Evolutionary conservation across 2,329 filamentous ascomycete genomes (phyloP).

Genomic region (Pyrenochaeta sp.): DNA sequence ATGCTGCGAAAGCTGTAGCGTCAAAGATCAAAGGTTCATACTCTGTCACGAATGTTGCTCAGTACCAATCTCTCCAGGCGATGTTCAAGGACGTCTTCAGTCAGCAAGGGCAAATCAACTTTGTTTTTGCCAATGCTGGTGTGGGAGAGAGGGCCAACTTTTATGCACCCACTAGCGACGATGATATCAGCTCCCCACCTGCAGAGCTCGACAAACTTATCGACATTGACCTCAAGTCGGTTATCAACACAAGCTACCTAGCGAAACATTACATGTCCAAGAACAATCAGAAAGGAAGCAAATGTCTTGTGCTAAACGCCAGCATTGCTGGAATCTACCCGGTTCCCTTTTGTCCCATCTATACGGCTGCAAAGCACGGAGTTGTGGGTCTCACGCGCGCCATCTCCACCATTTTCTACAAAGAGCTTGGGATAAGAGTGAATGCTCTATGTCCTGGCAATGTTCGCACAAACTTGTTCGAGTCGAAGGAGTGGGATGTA

Average conservation of each 20-base stretch:
- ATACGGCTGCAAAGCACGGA: constrained; percentile 2
- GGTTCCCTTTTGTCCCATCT: constrained; percentile 1
- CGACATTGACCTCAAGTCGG: not conserved
- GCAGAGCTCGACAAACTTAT: not conserved
- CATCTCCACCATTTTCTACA: not conserved
- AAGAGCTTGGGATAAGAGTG: not conserved
- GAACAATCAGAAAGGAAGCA: not conserved
- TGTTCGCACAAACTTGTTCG: constrained; percentile 1
- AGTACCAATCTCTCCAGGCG: not conserved
- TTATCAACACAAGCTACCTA: constrained; percentile 2
- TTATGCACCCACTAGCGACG: not conserved
- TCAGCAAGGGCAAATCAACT: not conserved
- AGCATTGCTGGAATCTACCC: constrained; percentile 2
- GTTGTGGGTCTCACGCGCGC: constrained; percentile 1
- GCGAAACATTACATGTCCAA: constrained; percentile 1
- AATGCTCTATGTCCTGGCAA: constrained; percentile 2
- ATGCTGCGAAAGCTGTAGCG: not conserved
- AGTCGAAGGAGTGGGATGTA: not conserved
- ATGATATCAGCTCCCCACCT: not conserved
- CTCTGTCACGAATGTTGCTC: not conserved
- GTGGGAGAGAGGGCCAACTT: not conserved
- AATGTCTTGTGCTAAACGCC: not conserved
- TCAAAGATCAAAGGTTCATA: not conserved
- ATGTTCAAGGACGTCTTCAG: constrained; percentile 1
- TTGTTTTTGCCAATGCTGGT: constrained; percentile 2